Evolutionary conservation across 2,329 filamentous ascomycete species (phyloP), one percentile per base, ranked within the genome.

Genomic region (Penicillium sp.): DNA sequence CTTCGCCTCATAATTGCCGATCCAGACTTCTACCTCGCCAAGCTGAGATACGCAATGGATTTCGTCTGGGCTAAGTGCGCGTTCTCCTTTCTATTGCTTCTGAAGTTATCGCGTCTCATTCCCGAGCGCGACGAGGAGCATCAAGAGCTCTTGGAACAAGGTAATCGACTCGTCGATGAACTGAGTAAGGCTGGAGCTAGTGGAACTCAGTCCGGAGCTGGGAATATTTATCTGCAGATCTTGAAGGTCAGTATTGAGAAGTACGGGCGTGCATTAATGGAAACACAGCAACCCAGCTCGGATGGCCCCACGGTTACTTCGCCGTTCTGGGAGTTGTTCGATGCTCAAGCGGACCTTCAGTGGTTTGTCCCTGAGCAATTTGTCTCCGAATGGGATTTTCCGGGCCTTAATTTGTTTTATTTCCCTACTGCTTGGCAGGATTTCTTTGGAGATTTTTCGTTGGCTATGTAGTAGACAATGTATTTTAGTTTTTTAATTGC

Each of bases 41-140:
- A 79, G 16, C 76, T 84, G 34, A 77, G 75, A 31, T 83, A 79
- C 60, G 80, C 81, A 0, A 82, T 82, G 76, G 81, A 83, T 53
- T 84, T 83, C 56, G 81, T 84, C 20, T 83, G 81, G 81, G 81
- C 81, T 0, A 84, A 84, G 64, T 81, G 79, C 49, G 80, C 81
- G 0, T 84, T 83, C 58, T 83, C 80, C n/a, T 80, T 83, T 43
- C 69, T 84, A 2, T 71, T 85, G 1, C 74, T 83, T 1, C 74
- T 84, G 2, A 82, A 82, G 55, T 71, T 84, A 4, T 77, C 79
- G 0, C 75, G 80, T 0, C 72, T 84, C 1, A 69, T 83, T 0
- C 78, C 78, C 0, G 77, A 80, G 55, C 57, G 67, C 8, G 60
- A 70, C 22, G 65, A 75, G 42, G 65, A 75, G 18, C 67, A 79